phyloP scores from a whole-genome alignment of 2,329 filamentous ascomycete genomes.

The Fusarium sp. region DNA sequence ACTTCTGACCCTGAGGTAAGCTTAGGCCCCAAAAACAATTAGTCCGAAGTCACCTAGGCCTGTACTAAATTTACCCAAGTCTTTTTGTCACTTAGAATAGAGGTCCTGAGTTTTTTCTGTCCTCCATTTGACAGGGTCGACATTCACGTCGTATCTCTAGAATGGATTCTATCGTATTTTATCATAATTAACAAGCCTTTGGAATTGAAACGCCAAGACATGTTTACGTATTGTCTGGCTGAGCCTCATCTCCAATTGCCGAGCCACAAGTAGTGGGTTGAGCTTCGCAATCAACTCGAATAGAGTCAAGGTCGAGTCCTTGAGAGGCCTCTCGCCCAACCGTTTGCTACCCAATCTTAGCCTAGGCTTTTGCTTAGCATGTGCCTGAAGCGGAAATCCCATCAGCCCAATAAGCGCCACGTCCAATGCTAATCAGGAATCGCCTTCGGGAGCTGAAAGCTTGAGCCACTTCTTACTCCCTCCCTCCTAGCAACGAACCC shows the following conservation, averaged over 20 bases:
- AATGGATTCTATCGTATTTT: background rate
- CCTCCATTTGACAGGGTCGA: background rate
- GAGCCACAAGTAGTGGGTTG: slow-evolving; percentile 23
- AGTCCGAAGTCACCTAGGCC: too few species aligned
- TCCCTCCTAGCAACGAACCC: slow-evolving; percentile 3
- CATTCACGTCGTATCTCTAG: background rate
- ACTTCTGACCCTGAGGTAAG: background rate
- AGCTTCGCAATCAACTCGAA: slow-evolving; percentile 4
- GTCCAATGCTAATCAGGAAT: background rate
- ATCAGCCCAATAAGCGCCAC: slow-evolving; percentile 7
- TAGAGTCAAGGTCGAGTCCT: background rate
- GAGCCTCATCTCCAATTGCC: slow-evolving; percentile 12
- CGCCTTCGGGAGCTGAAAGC: background rate
- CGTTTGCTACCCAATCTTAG: slow-evolving; percentile 9
- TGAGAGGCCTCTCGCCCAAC: slow-evolving; percentile 29
- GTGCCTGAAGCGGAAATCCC: slow-evolving; percentile 25
- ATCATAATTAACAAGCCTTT: background rate
- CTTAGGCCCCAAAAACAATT: background rate
- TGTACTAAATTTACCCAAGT: too few species aligned
- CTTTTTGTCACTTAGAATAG: too few species aligned
- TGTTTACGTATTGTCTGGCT: slow-evolving; percentile 4
- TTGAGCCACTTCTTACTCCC: slow-evolving; percentile 1
- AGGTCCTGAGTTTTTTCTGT: too few species aligned
- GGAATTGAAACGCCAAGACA: slow-evolving; percentile 2
- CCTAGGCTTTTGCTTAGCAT: background rate